Conservation (phyloP, 108 stramenopile genomes). For the Licmophora abbreviata region DNA sequence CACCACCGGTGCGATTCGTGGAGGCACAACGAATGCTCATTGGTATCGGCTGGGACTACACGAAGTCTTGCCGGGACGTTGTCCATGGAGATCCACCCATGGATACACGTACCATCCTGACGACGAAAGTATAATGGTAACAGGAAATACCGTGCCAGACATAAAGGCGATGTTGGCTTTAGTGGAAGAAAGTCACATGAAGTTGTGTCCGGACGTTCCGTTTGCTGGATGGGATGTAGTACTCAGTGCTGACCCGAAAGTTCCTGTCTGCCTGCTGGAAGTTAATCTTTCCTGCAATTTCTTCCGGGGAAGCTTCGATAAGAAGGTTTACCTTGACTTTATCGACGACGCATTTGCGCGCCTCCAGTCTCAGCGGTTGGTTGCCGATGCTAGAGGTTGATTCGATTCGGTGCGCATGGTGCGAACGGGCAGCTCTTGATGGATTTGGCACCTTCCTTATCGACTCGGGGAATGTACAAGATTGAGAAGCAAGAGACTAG, state of each 20-base stretch:
- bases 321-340: slow-evolving; percentile 63
- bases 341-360: slow-evolving; percentile 48
- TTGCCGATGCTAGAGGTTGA: slow-evolving; percentile 39
- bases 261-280: slow-evolving; percentile 77
- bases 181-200: slow-evolving; percentile 69
- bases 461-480: no score
- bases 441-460: no score
- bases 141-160: slow-evolving; percentile 53
- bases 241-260: slow-evolving; percentile 46
- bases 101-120: slow-evolving; percentile 71
- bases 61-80: slow-evolving; percentile 45
- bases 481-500: no score
- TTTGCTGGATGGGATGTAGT: slow-evolving; percentile 87
- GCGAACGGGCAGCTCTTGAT: no score
- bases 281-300: slow-evolving; percentile 81
- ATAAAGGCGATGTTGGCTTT: slow-evolving; percentile 55
- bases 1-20: slow-evolving; percentile 62
- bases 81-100: slow-evolving; percentile 62
- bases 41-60: slow-evolving; percentile 89
- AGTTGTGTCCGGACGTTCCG: slow-evolving; percentile 75
- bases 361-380: slow-evolving; percentile 41
- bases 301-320: slow-evolving; percentile 78
- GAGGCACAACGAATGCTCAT: slow-evolving; percentile 95
- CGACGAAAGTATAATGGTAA: slow-evolving; percentile 53
- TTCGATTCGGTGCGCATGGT: no score